Base-by-base conservation (phyloP, 2,329 filamentous ascomycete genomes). In the Diplodia mutila region DNA sequence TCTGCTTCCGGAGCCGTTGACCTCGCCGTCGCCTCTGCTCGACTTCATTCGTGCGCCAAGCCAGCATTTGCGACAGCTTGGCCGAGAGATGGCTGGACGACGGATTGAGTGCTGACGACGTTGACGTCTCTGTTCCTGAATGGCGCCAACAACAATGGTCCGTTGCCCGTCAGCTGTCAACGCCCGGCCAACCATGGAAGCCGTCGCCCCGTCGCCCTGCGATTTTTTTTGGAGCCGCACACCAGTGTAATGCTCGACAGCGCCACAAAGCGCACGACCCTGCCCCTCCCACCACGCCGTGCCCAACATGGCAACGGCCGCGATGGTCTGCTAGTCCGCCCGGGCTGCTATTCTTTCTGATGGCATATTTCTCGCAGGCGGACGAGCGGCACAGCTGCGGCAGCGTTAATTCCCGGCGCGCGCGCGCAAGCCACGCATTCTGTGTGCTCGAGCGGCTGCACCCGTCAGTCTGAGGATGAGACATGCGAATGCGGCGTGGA, bases 221-320 rank as follows among this genome's bases (percentile, higher is more conserved):
- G n/a, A 3, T 12, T 4, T 29, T 61, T 48, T 29, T 48, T 48
- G 59, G 59, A 63, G 59, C 59, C 59, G 59, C 59, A 63, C 42
- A 34, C n/a, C 59, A 9, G 34, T 12, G 52, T 29, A 16, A 54
- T 6, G 2, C 16, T 55, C 29, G 53, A 11, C 53, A 25, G 39
- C 57, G 25, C 57, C 57, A n/a, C 42, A 37, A 46, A 37, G n/a
- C 37, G 54, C 52, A n/a, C 52, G 52, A 52, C 23, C 49, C 49
- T 14, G 49, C 21, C 18, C 16, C 12, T 14, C 49, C 49, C 12
- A 14, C 53, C 29, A 42, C 39, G 39, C 42, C 25, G 25, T 12
- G 9, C 59, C 59, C 9, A 39, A 63, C 12, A 16, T 3, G 59
- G 59, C 59, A 63, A 39, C 23, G 27, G 42, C 39, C 42, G 57